Conservation (phyloP, 2,329 filamentous ascomycete species). For the Venturia carpophila region DNA sequence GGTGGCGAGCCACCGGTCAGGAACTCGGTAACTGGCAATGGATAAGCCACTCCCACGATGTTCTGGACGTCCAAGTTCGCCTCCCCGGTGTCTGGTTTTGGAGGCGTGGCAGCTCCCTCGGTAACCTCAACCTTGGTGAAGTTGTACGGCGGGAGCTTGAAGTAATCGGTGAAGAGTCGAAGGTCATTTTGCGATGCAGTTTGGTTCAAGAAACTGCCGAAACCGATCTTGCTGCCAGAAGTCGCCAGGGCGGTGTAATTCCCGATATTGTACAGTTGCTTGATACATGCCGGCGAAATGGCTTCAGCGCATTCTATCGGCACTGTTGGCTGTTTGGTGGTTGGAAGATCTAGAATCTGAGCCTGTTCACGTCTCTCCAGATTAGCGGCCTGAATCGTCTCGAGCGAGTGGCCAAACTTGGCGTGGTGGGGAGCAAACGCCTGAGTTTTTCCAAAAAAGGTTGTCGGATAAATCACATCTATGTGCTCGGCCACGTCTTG, state of each 20-base stretch:
- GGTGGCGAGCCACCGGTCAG: constrained; percentile 18
- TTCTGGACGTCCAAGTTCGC: constrained; percentile 15
- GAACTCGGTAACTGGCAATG: constrained; percentile 14
- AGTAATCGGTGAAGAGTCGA: not conserved
- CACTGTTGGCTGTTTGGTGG: not conserved
- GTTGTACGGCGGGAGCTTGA: not conserved
- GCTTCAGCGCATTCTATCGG: constrained; percentile 31
- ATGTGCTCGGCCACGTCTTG: constrained; percentile 46
- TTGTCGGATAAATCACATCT: constrained; percentile 58
- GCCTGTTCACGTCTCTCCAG: not conserved
- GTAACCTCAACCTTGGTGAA: constrained; percentile 16
- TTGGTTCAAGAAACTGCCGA: constrained; percentile 13
- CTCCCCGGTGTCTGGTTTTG: not conserved
- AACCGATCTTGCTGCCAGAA: constrained; percentile 23
- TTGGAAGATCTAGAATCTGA: not conserved
- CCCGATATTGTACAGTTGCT: constrained; percentile 40
- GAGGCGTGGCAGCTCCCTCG: not conserved
- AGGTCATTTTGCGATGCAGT: not conserved
- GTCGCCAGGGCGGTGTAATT: constrained; percentile 32
- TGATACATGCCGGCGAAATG: constrained; percentile 41
- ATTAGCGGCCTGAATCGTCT: not conserved
- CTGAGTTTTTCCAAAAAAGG: constrained; percentile 23
- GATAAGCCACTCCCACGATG: constrained; percentile 11
- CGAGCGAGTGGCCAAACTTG: not conserved
- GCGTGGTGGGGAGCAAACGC: not conserved